phyloP scores from a whole-genome alignment of 129 eudicot genomes.

The Chrysanthemum seticuspe region DNA sequence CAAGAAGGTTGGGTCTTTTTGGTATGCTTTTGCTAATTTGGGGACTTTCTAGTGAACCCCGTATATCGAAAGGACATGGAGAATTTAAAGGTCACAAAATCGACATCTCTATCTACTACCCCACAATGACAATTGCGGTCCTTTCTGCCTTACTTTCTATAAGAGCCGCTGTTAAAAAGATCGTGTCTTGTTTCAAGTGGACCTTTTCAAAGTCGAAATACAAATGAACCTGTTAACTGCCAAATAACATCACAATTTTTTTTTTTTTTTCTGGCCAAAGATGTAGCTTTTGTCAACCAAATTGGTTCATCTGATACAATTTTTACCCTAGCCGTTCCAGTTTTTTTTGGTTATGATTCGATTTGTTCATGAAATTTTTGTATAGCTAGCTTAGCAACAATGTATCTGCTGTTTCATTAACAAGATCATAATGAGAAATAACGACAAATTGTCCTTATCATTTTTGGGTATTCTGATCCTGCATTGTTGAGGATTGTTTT shows the following conservation, averaged over 20 bases:
- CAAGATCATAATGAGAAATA: conserved; percentile 13
- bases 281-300: neutral
- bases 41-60: conserved; percentile 41
- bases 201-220: conserved; percentile 36
- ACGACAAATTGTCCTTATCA: neutral
- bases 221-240: conserved; percentile 33
- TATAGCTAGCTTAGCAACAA: conserved; percentile 19
- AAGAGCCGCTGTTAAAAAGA: conserved; percentile 46
- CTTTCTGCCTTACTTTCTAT: conserved; percentile 49
- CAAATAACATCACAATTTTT: conserved; percentile 2
- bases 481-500: neutral
- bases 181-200: conserved; percentile 40
- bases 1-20: conserved; percentile 47
- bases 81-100: conserved; percentile 9
- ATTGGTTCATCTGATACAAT: conserved; percentile 12
- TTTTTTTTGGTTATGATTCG: neutral
- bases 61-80: conserved; percentile 2
- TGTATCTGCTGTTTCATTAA: neutral
- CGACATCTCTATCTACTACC: conserved; percentile 37
- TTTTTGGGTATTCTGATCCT: conserved; percentile 7
- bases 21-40: conserved; percentile 55
- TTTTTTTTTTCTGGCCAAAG: neutral
- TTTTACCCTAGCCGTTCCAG: neutral
- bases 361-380: neutral
- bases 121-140: conserved; percentile 40